Evolutionary conservation across 495 filamentous ascomycete genomes (phyloP).

Genomic region (Wilcoxina mikolae): DNA sequence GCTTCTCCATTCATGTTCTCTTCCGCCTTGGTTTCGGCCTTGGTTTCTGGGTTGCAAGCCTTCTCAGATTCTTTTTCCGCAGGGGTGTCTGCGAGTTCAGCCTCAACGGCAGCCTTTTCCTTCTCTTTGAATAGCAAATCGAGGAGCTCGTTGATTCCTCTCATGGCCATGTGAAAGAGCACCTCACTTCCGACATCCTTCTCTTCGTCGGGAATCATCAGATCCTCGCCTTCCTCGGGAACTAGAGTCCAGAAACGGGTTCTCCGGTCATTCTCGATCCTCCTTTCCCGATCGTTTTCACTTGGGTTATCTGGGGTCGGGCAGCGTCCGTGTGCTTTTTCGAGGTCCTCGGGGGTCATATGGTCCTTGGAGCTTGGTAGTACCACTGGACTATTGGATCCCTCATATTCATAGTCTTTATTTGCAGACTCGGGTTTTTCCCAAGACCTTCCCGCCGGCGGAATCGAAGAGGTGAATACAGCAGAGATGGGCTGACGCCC

Average conservation of each 20-base stretch:
- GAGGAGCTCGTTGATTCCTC: constrained; percentile 82
- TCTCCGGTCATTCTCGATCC: constrained; percentile 7
- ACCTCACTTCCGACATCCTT: constrained; percentile 74
- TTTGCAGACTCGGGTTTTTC: constrained; percentile 12
- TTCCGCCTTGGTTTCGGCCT: constrained; percentile 17
- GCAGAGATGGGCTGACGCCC: constrained; percentile 65
- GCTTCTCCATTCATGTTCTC: background rate
- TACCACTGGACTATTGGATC: background rate
- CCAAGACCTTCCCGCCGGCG: background rate
- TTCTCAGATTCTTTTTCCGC: constrained; percentile 33
- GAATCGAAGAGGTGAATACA: constrained; percentile 50
- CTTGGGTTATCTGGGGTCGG: background rate
- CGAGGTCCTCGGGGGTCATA: background rate
- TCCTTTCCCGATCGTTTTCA: background rate
- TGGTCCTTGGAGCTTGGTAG: constrained; percentile 7
- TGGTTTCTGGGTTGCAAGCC: background rate
- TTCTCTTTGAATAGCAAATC: constrained; percentile 68
- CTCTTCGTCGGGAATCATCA: constrained; percentile 48
- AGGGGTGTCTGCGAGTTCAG: constrained; percentile 31
- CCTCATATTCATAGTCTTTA: constrained; percentile 22
- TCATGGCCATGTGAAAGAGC: constrained; percentile 75
- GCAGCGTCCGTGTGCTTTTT: background rate
- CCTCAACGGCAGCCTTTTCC: constrained; percentile 62
- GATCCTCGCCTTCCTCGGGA: constrained; percentile 8
- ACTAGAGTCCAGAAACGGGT: constrained; percentile 10